Conservation (phyloP, 805 yeast genomes). For the Candida corydali region DNA sequence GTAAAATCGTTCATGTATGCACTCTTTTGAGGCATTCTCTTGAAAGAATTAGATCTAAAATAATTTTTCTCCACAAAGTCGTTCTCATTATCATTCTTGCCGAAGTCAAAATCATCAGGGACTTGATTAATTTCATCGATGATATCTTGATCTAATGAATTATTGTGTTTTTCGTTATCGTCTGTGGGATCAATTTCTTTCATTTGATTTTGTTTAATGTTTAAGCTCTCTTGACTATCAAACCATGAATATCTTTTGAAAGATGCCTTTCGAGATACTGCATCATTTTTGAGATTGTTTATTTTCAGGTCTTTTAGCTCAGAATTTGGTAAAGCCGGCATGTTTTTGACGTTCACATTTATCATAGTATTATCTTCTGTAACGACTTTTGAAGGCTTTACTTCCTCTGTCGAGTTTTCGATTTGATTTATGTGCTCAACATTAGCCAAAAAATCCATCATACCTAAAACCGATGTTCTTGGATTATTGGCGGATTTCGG, state of each 20-base stretch:
- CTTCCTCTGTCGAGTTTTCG: background rate
- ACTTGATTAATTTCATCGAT: constrained; percentile 33
- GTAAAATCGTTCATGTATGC: constrained; percentile 17
- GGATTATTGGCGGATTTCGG: background rate
- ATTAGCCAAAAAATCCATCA: constrained; percentile 24
- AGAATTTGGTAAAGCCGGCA: too few species aligned
- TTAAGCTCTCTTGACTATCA: constrained; percentile 20
- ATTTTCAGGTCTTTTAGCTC: too few species aligned
- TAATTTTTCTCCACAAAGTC: constrained; percentile 10
- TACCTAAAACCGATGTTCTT: constrained; percentile 22
- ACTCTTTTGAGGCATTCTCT: constrained; percentile 31
- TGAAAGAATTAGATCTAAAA: constrained; percentile 35
- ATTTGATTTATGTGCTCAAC: constrained; percentile 11
- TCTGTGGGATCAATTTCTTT: constrained; percentile 5
- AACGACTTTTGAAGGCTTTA: constrained; percentile 13
- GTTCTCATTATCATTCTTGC: constrained; percentile 17
- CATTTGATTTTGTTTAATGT: constrained; percentile 5
- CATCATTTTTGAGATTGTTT: too few species aligned
- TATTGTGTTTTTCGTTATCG: constrained; percentile 9
- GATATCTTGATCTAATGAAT: constrained; percentile 23
- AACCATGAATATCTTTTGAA: constrained; percentile 28
- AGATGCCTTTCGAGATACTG: background rate
- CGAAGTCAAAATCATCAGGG: constrained; percentile 38
- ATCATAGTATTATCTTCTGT: constrained; percentile 14
- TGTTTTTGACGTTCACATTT: background rate